Base-by-base conservation (phyloP, 345 rosid genomes). In the Mercurialis annua region DNA sequence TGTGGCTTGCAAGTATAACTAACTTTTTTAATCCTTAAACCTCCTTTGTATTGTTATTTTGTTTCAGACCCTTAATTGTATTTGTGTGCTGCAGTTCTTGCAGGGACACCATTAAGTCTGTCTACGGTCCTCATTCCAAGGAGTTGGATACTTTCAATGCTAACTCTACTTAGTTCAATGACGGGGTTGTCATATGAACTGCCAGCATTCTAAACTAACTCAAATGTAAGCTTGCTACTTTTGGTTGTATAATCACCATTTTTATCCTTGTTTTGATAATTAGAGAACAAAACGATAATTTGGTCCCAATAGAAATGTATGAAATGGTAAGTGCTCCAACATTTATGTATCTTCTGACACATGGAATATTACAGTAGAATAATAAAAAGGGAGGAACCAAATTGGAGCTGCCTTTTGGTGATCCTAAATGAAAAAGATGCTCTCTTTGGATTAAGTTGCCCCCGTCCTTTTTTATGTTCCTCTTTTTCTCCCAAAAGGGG, bases 1-100 rank as follows among this genome's bases (percentile, higher is more conserved):
- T 66, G 96, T 81, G 73, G 93, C 95, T 21, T 83, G 88, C 86
- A 74, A 84, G 90, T 86, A n/a, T n/a, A n/a, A n/a, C n/a, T 21
- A 23, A 44, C 29, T 47, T 44, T 47, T 54, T 57, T 52, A n/a
- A 30, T 30, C 23, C 46, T 33, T 27, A n/a, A 17, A 24, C 3
- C 2, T 46, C 3, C 2, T 40, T 36, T 66, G 31, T 38, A 33
- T 47, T n/a, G 3, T 21, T 54, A 27, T 23, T 3, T 24, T 34
- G 55, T 20, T 31, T 59, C 70, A 59, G 40, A 36, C 40, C 40
- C 44, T 40, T 14, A n/a, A 40, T 40, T 40, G n/a, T n/a, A 3
- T 40, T 14, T 40, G 8, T 8, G n/a, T 56, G 49, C 66, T 80
- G 72, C 80, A 81, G 83, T 56, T 80, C 81, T 71, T 86, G 97